Conservation (phyloP, 306 rosid species). For the Bauhinia variegata region DNA sequence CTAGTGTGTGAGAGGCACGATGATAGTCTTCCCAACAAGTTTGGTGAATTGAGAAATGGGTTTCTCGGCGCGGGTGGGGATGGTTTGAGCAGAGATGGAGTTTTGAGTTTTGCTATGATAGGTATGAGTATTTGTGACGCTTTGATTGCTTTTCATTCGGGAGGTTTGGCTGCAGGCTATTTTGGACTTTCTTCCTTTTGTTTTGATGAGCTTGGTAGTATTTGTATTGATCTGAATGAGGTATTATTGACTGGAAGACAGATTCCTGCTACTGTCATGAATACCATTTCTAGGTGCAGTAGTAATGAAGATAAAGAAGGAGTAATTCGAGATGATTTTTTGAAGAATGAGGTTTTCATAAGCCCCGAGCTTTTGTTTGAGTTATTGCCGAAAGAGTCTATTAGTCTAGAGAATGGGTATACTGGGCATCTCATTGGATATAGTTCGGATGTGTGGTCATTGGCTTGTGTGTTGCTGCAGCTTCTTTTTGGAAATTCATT, state of each 20-base stretch:
- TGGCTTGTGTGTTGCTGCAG: constrained; percentile 62
- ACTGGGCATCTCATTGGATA: constrained; percentile 44
- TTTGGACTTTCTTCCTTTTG: constrained; percentile 63
- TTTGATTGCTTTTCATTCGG: constrained; percentile 60
- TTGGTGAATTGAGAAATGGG: constrained; percentile 40
- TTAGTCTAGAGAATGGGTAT: constrained; percentile 41
- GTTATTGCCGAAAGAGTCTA: constrained; percentile 50
- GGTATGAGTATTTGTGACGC: constrained; percentile 66
- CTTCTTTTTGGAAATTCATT: constrained; percentile 61
- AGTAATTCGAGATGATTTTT: constrained; percentile 36
- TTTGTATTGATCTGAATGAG: constrained; percentile 65
- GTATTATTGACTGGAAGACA: constrained; percentile 61
- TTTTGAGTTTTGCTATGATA: constrained; percentile 51
- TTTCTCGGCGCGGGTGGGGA: constrained; percentile 38
- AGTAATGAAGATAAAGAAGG: constrained; percentile 31
- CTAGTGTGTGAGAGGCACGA: constrained; percentile 59
- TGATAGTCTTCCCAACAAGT: constrained; percentile 45
- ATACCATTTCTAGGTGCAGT: constrained; percentile 35
- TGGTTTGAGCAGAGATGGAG: constrained; percentile 41
- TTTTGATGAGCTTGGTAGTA: constrained; percentile 61
- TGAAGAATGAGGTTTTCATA: constrained; percentile 43
- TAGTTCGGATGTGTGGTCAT: constrained; percentile 78
- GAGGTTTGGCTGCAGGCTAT: constrained; percentile 64
- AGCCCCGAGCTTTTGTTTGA: constrained; percentile 70
- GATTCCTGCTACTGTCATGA: constrained; percentile 37